Conservation (phyloP, 495 filamentous ascomycete species). For the Friedmanniomyces simplex region DNA sequence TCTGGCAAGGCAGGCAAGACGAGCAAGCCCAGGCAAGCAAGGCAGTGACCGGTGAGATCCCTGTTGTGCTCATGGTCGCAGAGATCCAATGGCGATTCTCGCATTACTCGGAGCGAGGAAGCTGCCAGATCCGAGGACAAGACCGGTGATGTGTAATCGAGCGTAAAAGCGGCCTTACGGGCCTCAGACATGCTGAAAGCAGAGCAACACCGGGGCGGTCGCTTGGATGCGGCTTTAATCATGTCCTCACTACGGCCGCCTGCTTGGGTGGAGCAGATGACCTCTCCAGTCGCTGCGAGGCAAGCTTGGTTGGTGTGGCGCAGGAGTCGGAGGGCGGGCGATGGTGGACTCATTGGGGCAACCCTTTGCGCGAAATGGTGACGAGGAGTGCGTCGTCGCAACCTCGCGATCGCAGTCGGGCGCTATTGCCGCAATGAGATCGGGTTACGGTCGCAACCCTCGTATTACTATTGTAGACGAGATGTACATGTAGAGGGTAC, state of each 20-base stretch:
- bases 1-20: not conserved
- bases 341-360: not conserved
- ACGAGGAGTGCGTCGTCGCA: not conserved
- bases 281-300: not conserved
- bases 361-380: not conserved
- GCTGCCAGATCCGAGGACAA: not conserved
- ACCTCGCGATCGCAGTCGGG: not conserved
- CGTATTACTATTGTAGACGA: not conserved
- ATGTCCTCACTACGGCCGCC: not conserved
- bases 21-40: no score
- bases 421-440: not conserved
- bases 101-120: not conserved
- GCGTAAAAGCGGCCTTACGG: not conserved
- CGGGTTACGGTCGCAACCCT: not conserved
- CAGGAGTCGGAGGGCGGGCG: not conserved
- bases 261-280: not conserved
- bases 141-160: not conserved
- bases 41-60: not conserved
- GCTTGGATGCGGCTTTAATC: not conserved
- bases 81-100: not conserved
- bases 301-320: not conserved
- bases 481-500: not conserved
- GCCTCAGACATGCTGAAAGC: not conserved
- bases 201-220: not conserved
- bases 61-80: not conserved